Base-by-base conservation (phyloP, 2,329 filamentous ascomycete species). In the Paraphoma chrysanthemicola region DNA sequence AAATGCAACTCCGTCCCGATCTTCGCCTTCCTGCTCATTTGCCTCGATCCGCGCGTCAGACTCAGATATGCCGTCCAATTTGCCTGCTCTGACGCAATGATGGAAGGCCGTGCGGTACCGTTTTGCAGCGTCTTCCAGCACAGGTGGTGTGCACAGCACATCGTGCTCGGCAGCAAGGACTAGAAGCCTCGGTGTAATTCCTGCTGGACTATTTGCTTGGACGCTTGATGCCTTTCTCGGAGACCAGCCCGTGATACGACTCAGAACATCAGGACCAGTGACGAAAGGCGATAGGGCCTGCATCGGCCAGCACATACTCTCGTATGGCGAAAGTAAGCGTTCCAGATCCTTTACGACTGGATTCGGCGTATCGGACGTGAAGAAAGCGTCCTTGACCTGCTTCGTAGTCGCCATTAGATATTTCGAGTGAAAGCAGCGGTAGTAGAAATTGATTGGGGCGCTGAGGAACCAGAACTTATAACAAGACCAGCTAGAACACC, bases 241-340 rank as follows among this genome's bases (percentile, higher is more conserved):
- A 70, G 39, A 49, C 70, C 72, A 76, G 14, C 66, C 57, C 4
- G 54, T 60, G 43, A 78, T 73, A 3, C 74, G 78, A 7, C 56
- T 59, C 2, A 85, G 55, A 1, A 85, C 70, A 14, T 73, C 77
- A 36, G 70, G 55, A 0, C 77, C 75, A 12, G 78, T 75, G 9
- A 79, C 75, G 59, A 85, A 84, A 2, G 63, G 54, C 2, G 75
- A 70, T 55, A 83, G 75, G 74, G 84, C 82, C 49, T 81, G 80
- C 36, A 82, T 53, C 0, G 82, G 79, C 84, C 83, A 86, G 31
- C 79, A 63, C 64, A 83, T 82, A 58, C 78, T 82, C 64, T 86
- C 83, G 58, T 84, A 87, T 3, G 78, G 75, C 28, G 77, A 77
- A 54, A 82, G 73, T 3, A 77, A 74, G 1, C 66, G 62, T 60